These are phyloP conservation scores for Immersiporthe knoxdaviesiana DNA, from an alignment of 2,329 filamentous ascomycete species.

Conservation along the genomic window DNA sequence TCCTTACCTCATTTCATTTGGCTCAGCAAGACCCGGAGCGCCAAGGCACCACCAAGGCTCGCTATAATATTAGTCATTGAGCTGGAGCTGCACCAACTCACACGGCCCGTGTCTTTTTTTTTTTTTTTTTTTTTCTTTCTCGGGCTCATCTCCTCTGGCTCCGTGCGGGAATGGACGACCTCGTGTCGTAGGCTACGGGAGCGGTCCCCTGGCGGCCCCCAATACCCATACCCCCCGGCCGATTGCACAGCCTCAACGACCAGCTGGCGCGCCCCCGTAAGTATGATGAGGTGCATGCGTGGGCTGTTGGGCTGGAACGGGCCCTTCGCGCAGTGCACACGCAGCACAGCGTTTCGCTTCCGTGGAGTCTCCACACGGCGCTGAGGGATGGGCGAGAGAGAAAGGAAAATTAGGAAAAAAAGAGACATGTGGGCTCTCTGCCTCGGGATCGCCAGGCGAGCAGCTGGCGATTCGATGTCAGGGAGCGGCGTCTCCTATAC, in stretches of 20 bases:
- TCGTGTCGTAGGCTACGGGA: constrained; percentile 14
- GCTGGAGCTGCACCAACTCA: constrained; percentile 1
- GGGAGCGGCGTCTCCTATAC: constrained; percentile 4
- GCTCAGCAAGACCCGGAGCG: background rate
- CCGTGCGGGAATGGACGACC: constrained; percentile 3
- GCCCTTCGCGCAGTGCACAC: background rate
- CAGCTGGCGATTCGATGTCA: constrained; percentile 20
- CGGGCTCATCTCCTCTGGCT: constrained; percentile 1
- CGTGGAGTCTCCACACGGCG: constrained; percentile 15
- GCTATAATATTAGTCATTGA: background rate
- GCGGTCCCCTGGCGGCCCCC: background rate
- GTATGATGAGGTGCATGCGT: constrained; percentile 19
- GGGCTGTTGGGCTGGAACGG: background rate
- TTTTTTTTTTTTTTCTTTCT: too few relatives aligned
- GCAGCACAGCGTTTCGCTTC: constrained; percentile 12
- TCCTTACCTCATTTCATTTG: background rate
- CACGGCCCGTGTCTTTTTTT: background rate
- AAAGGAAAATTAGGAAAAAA: background rate
- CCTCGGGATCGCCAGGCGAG: background rate
- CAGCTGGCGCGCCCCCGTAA: constrained; percentile 16
- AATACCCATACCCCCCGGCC: background rate
- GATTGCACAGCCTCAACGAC: constrained; percentile 28
- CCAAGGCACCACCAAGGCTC: constrained; percentile 6
- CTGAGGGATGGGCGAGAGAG: background rate
- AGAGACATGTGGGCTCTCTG: background rate